Evolutionary conservation across 78 protist genomes (phyloP), one percentile per base, ranked within the genome.

Genomic region (Pigoraptor vietnamica): DNA sequence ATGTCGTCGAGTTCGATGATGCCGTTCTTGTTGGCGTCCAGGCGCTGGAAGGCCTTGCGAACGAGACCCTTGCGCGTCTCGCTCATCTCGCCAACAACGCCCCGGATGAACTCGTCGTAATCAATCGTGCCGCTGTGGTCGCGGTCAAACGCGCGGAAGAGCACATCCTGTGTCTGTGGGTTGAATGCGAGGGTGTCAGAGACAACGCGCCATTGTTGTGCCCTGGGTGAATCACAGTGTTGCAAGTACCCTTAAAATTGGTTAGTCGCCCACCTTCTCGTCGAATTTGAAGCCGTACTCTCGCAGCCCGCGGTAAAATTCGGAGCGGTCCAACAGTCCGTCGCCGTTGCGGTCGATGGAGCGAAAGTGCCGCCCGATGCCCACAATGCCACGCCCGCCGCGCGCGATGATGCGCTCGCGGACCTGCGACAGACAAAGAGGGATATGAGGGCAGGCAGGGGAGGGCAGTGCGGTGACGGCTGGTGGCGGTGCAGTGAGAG

Each of bases 91-190:
- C 67, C 24, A 0, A 2, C 55, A 40, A 91, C 40, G 39, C 91
- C 67, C 33, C 84, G n/a, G 19, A 32, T 55, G 91, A 93, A 91
- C 93, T 93, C 95, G 39, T 36, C 9, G 33, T 48, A 39, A 33
- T 79, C 82, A 14, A 93, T 89, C 40, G n/a, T 0, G 40, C 93
- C 92, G 0, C 39, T 23, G 19, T 24, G 14, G 91, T 91, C 36
- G 84, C 86, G 90, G 93, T 93, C 95, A 88, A 93, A 93, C 67
- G 67, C 6, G 29, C 67, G 67, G 67, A 48, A 48, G 14, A 48
- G 67, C 6, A 48, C 67, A 14, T 48, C 67, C 67, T 21, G 67
- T 21, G 67, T 48, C 67, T 48, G n/a, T n/a, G n/a, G n/a, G n/a
- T n/a, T n/a, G n/a, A n/a, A n/a, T n/a, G n/a, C n/a, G n/a, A n/a